Conservation (phyloP, 768 basidiomycete genomes). For the Omphalotus guepiniiformis region DNA sequence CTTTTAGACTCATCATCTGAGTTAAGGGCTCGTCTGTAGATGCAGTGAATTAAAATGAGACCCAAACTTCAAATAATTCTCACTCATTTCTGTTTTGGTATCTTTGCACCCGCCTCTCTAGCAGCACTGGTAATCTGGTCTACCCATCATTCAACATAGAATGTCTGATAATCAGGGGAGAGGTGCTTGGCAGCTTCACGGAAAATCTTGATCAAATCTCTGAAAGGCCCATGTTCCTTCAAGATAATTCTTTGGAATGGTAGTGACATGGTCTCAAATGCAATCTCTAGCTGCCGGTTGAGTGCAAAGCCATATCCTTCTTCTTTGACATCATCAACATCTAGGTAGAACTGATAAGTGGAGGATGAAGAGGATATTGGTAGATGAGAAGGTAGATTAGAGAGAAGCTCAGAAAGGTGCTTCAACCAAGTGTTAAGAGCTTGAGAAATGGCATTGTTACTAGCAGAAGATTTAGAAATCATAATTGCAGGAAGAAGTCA, state of each 20-base stretch:
- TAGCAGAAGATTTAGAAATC: no score
- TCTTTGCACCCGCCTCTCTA: not conserved
- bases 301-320: not conserved
- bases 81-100: no score
- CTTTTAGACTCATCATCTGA: no score
- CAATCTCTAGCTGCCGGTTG: not conserved
- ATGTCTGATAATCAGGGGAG: no score
- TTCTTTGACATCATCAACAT: not conserved
- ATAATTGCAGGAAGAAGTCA: no score
- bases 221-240: no score
- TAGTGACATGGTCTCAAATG: not conserved
- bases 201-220: not conserved
- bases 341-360: not conserved
- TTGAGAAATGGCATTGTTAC: no score
- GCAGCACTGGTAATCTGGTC: not conserved
- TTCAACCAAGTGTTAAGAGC: not conserved
- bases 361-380: not conserved
- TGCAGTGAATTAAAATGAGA: no score
- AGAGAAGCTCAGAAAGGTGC: not conserved
- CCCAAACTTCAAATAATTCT: no score
- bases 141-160: not conserved
- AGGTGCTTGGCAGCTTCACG: no score
- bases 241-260: no score
- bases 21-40: no score
- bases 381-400: not conserved